Conservation (phyloP, 2,329 filamentous ascomycete genomes). For the Hypomyces rosellus region DNA sequence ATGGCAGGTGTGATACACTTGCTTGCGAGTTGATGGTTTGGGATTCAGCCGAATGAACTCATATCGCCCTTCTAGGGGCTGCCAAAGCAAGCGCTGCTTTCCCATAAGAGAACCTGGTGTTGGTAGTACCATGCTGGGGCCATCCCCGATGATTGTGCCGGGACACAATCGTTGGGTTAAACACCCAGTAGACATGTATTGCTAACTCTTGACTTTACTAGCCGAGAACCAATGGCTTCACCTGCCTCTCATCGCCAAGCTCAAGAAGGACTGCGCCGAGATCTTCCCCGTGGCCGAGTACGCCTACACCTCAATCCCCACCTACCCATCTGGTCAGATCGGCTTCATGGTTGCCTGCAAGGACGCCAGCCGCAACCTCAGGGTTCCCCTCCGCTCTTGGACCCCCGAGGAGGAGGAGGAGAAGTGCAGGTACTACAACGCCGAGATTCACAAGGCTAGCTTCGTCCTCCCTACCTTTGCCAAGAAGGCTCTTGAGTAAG, state of each 20-base stretch:
- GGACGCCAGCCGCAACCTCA: conserved; percentile 77
- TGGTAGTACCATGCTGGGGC: conserved; percentile 29
- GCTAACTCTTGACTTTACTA: conserved; percentile 32
- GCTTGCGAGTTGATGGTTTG: not conserved
- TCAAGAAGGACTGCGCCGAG: conserved; percentile 94
- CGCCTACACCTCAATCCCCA: conserved; percentile 98
- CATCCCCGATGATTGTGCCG: not conserved
- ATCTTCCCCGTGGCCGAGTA: conserved; percentile 98
- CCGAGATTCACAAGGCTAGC: conserved; percentile 89
- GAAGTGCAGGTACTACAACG: conserved; percentile 94
- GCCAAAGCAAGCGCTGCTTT: conserved; percentile 36
- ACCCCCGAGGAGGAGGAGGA: conserved; percentile 82
- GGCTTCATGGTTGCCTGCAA: conserved; percentile 99
- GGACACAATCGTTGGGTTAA: conserved; percentile 18
- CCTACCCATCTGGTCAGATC: conserved; percentile 97
- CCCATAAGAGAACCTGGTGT: conserved; percentile 23
- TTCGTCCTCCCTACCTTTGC: conserved; percentile 94
- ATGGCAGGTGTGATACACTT: conserved; percentile 14
- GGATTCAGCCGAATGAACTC: not conserved
- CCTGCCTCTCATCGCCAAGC: conserved; percentile 83
- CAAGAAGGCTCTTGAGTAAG: conserved; percentile 62
- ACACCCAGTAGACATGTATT: conserved; percentile 9
- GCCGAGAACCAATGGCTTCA: conserved; percentile 99
- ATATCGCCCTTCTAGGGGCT: conserved; percentile 24
- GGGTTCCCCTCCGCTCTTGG: conserved; percentile 77